These are phyloP conservation scores for Sugiyamaella grinbergsii DNA, from an alignment of 1,139 yeast species.

Conservation along the genomic window DNA sequence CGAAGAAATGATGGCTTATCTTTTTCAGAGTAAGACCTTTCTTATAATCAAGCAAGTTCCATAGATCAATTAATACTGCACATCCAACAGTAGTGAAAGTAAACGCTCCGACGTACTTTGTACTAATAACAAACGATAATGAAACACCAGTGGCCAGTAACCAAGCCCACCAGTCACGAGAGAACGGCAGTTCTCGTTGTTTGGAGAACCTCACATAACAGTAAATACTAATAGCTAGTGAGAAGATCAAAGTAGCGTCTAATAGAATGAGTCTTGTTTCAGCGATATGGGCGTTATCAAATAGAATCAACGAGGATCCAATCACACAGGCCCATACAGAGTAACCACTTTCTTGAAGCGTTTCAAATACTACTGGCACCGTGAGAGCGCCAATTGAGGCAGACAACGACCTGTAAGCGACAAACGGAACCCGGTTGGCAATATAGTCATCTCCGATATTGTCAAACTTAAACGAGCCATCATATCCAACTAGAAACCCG, in stretches of 20 bases:
- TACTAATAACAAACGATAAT: conserved; percentile 83
- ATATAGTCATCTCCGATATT: conserved; percentile 84
- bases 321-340: conserved; percentile 75
- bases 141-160: conserved; percentile 77
- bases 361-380: conserved; percentile 78
- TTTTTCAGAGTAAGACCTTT: conserved; percentile 65
- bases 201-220: conserved; percentile 79
- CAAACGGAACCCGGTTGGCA: conserved; percentile 77
- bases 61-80: conserved; percentile 82
- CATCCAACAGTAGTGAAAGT: conserved; percentile 84
- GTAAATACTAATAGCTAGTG: conserved; percentile 78
- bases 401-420: conserved; percentile 79
- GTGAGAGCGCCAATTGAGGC: conserved; percentile 83
- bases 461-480: conserved; percentile 88
- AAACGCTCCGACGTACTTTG: conserved; percentile 94
- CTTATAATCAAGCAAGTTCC: conserved; percentile 76
- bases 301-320: conserved; percentile 77
- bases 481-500: conserved; percentile 86
- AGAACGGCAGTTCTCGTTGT: conserved; percentile 65
- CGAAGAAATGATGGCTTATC: conserved; percentile 69
- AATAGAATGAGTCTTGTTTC: conserved; percentile 88
- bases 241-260: conserved; percentile 83
- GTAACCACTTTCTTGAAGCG: conserved; percentile 81
- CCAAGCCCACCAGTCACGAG: conserved; percentile 85
- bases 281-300: conserved; percentile 89